phyloP scores from a whole-genome alignment of 805 yeast genomes.

The Candida michaelii region DNA sequence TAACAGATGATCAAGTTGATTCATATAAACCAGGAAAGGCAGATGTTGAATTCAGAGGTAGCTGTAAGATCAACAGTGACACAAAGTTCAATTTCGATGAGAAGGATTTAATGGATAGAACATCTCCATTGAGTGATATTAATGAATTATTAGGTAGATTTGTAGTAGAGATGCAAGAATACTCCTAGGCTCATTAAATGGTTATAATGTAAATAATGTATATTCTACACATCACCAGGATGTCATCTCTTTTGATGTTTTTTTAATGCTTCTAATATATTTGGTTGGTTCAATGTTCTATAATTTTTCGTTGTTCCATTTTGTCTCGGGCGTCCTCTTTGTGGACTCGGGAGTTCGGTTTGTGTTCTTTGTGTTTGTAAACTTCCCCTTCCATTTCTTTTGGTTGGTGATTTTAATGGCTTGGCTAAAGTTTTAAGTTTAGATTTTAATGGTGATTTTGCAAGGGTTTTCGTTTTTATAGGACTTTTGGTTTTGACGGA shows the following conservation, averaged over 20 bases:
- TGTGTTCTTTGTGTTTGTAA: no score
- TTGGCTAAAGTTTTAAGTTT: no score
- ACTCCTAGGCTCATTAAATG: no score
- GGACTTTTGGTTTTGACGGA: no score
- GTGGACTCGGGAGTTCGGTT: no score
- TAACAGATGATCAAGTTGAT: slow-evolving; percentile 18
- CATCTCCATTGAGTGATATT: slow-evolving; percentile 10
- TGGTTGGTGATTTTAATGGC: no score
- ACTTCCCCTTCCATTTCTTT: no score
- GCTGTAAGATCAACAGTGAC: slow-evolving; percentile 20
- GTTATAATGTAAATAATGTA: slow-evolving; percentile 1
- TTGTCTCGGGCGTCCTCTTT: no score
- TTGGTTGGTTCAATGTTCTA: background rate
- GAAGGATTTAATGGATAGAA: slow-evolving; percentile 7
- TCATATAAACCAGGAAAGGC: slow-evolving; percentile 28
- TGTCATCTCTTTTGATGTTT: slow-evolving; percentile 2
- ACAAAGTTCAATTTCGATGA: slow-evolving; percentile 11
- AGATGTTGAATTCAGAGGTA: slow-evolving; percentile 33
- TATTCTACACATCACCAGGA: slow-evolving; percentile 1
- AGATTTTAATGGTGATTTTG: no score
- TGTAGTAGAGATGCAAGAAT: slow-evolving; percentile 6
- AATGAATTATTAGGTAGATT: slow-evolving; percentile 13
- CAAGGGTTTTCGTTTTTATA: no score
- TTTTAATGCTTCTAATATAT: background rate
- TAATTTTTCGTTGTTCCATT: no score